Percentiles rank a stretch among this genome's conserved stretches.
Evolutionary conservation across 257 asterid species (phyloP).

Genomic region (Ligustrum vulgare): DNA sequence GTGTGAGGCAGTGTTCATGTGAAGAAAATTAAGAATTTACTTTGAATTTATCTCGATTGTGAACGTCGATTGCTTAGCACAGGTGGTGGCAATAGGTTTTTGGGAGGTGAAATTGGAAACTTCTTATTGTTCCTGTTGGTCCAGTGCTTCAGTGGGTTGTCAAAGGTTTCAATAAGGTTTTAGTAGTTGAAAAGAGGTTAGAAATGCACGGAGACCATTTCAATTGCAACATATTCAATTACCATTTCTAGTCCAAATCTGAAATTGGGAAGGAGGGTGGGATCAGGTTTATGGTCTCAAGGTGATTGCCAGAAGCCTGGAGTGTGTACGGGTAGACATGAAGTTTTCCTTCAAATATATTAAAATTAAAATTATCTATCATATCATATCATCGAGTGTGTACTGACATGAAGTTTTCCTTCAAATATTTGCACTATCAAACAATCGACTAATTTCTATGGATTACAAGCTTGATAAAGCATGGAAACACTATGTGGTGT

Average conservation of each 20-base stretch:
- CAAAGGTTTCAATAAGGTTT: too few relatives aligned
- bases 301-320: not conserved
- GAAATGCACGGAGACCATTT: not conserved
- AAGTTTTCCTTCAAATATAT: too few relatives aligned
- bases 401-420: too few relatives aligned
- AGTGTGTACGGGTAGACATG: not conserved
- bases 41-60: too few relatives aligned
- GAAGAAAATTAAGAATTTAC: too few relatives aligned
- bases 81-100: not conserved
- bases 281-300: not conserved
- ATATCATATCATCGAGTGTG: too few relatives aligned
- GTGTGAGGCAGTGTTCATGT: too few relatives aligned
- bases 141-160: too few relatives aligned
- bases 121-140: too few relatives aligned
- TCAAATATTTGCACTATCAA: conserved; percentile 93
- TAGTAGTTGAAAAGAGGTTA: not conserved
- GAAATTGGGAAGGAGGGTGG: not conserved
- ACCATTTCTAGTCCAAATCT: too few relatives aligned
- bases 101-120: not conserved
- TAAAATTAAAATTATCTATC: not conserved
- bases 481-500: conserved; percentile 91
- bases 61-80: not conserved
- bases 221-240: not conserved
- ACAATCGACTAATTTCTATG: conserved; percentile 89
- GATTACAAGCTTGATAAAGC: conserved; percentile 96